These are phyloP conservation scores for Viridothelium virens DNA, from an alignment of 495 filamentous ascomycete species.

Conservation along the genomic window DNA sequence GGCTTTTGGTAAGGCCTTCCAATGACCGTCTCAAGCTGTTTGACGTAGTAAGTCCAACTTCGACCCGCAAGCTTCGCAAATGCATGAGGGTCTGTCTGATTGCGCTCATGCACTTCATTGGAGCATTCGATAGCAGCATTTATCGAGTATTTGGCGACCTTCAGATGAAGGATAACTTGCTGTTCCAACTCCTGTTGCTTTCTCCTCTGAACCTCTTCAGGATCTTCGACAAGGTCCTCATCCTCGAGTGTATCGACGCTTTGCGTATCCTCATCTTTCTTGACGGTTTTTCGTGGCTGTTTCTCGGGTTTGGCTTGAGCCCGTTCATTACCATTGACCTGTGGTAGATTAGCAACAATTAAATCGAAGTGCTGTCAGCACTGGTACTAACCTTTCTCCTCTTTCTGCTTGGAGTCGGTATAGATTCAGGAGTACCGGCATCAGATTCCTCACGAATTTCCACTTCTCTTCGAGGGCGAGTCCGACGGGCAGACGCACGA, in stretches of 20 bases:
- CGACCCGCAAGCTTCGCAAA: constrained; percentile 89
- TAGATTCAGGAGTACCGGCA: constrained; percentile 34
- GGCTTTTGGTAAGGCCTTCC: constrained; percentile 65
- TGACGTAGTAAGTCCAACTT: constrained; percentile 93
- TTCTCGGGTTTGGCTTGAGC: neutral
- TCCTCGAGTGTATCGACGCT: constrained; percentile 12
- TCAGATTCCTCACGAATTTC: constrained; percentile 28
- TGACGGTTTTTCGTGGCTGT: neutral
- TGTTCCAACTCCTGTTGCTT: constrained; percentile 58
- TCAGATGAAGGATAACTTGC: constrained; percentile 62
- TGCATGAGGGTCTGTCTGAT: constrained; percentile 64
- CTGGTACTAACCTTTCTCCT: constrained; percentile 26
- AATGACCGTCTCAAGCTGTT: constrained; percentile 69
- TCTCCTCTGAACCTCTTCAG: constrained; percentile 44
- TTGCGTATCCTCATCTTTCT: constrained; percentile 6
- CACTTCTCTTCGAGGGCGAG: neutral
- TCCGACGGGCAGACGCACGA: constrained; percentile 2
- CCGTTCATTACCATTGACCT: neutral
- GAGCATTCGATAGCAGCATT: constrained; percentile 67
- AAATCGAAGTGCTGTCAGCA: neutral
- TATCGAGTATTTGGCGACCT: constrained; percentile 49
- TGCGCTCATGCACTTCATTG: constrained; percentile 61
- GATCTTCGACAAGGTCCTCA: constrained; percentile 34
- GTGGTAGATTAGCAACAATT: neutral
- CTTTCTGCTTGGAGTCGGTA: constrained; percentile 34